phyloP scores from a whole-genome alignment of 2,329 filamentous ascomycete genomes.

The Cladosporium sp. region DNA sequence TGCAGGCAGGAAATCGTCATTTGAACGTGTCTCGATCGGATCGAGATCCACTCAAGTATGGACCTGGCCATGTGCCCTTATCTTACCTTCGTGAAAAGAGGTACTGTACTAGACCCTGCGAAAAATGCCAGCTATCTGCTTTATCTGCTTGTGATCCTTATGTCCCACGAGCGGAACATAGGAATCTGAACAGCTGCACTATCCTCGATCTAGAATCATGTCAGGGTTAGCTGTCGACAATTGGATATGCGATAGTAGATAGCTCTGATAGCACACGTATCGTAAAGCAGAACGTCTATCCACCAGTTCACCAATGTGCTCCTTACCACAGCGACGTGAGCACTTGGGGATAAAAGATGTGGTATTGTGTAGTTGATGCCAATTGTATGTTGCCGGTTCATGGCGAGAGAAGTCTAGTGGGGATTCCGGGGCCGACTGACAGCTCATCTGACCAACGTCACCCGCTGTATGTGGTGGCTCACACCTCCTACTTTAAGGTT shows the following conservation, averaged over 20 bases:
- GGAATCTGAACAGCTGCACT: not conserved
- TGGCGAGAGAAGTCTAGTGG: not conserved
- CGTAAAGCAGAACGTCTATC: not conserved
- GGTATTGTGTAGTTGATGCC: not conserved
- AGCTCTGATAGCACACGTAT: not conserved
- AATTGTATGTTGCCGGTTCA: too few species aligned
- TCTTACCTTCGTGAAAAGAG: not conserved
- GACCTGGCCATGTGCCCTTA: not conserved
- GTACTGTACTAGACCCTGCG: not conserved
- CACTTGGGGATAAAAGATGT: not conserved
- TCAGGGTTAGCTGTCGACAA: not conserved
- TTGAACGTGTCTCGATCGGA: not conserved
- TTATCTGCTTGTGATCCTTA: not conserved
- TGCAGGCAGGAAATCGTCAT: too few species aligned
- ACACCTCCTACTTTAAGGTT: slow-evolving; percentile 1
- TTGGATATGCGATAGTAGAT: not conserved
- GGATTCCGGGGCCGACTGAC: not conserved
- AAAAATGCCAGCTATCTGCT: not conserved
- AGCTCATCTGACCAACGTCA: slow-evolving; percentile 9
- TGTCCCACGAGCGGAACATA: not conserved
- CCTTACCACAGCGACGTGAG: not conserved
- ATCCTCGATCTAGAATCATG: not conserved
- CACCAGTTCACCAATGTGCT: not conserved
- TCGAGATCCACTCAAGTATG: not conserved
- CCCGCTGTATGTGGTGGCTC: not conserved